Conservation (phyloP, 345 rosid genomes). For the Raphanus sativus region DNA sequence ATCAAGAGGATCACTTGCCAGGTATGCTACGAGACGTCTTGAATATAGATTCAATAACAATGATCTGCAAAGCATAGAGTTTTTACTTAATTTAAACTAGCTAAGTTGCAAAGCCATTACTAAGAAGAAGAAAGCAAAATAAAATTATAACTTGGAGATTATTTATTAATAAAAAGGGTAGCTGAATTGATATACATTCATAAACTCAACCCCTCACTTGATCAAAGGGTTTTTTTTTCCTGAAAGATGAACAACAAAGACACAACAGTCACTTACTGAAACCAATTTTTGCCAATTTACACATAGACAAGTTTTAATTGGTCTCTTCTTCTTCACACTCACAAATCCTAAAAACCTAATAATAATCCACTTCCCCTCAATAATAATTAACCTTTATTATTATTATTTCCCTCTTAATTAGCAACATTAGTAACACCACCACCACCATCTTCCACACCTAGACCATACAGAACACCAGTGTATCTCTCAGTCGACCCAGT, state of each 20-base stretch:
- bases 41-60: no score
- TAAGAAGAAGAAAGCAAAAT: not conserved
- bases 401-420: not conserved
- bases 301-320: not conserved
- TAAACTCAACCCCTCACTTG: not conserved
- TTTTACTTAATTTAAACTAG: no score
- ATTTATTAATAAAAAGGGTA: not conserved
- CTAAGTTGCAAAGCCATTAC: not conserved
- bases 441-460: conserved; percentile 63
- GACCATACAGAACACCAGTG: conserved; percentile 83
- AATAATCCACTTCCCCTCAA: not conserved
- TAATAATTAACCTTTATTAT: not conserved
- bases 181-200: not conserved
- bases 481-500: conserved; percentile 66
- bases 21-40: no score
- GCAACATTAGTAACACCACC: conserved; percentile 45
- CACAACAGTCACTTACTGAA: not conserved
- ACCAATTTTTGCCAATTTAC: not conserved
- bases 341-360: not conserved
- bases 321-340: not conserved
- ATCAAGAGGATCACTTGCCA: no score
- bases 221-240: not conserved
- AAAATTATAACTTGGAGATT: not conserved
- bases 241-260: not conserved
- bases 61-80: no score